Conservation (phyloP, 805 yeast species). For the Schwanniomyces sp. region DNA sequence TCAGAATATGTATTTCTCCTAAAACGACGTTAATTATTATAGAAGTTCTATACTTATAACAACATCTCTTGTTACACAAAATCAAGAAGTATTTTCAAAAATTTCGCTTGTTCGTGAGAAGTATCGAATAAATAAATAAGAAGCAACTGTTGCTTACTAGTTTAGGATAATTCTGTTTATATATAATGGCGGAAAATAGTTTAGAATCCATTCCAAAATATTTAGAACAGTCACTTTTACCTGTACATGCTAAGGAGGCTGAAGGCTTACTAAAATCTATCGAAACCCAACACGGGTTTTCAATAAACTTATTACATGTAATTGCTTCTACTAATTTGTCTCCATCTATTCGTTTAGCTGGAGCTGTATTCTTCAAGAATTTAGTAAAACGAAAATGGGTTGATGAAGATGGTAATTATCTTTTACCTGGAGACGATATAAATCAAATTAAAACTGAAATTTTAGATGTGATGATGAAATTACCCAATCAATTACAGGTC, state of each 20-base stretch:
- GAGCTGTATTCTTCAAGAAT: slow-evolving; percentile 87
- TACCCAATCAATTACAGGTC: slow-evolving; percentile 79
- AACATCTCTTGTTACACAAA: slow-evolving; percentile 2
- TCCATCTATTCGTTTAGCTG: slow-evolving; percentile 72
- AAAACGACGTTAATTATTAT: background rate
- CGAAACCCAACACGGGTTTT: slow-evolving; percentile 72
- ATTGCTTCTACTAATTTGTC: slow-evolving; percentile 63
- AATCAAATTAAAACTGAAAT: slow-evolving; percentile 71
- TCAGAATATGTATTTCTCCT: background rate
- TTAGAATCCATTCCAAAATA: slow-evolving; percentile 53
- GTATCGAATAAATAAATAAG: background rate
- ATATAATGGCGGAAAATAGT: slow-evolving; percentile 29
- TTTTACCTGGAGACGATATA: slow-evolving; percentile 62
- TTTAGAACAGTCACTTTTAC: slow-evolving; percentile 63
- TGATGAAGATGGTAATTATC: slow-evolving; percentile 81
- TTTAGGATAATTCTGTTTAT: background rate
- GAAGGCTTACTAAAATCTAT: slow-evolving; percentile 62
- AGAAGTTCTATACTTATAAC: background rate
- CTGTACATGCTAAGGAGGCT: slow-evolving; percentile 63
- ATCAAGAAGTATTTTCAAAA: background rate
- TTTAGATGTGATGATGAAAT: slow-evolving; percentile 77
- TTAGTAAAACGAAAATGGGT: slow-evolving; percentile 84
- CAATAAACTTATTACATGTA: slow-evolving; percentile 71
- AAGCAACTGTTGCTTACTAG: background rate
- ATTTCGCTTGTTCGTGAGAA: background rate